Percentiles rank a stretch among this genome's conserved stretches.
phyloP scores from a whole-genome alignment of 2,329 filamentous ascomycete species.

The Colletotrichum incanum region DNA sequence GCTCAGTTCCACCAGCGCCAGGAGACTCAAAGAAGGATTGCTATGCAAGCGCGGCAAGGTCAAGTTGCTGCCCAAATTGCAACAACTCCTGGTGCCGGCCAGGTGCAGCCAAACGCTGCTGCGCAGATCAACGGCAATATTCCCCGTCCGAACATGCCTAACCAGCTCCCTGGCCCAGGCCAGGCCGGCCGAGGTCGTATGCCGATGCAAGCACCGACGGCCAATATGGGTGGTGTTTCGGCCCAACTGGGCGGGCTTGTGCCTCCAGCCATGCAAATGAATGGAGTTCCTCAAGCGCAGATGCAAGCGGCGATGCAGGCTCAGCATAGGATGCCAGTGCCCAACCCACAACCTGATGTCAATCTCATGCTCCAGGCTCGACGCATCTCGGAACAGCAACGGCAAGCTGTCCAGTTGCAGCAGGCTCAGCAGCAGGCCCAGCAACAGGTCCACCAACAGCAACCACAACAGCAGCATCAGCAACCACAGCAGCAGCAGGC shows the following conservation, averaged over 20 bases:
- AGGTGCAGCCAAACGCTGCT: conserved; percentile 48
- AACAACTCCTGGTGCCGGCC: conserved; percentile 53
- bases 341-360: conserved; percentile 65
- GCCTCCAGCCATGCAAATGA: conserved; percentile 70
- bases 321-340: conserved; percentile 73
- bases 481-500: conserved; percentile 63
- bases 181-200: conserved; percentile 66
- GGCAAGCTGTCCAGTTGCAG: conserved; percentile 66
- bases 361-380: conserved; percentile 75
- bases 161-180: conserved; percentile 61
- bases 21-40: conserved; percentile 67
- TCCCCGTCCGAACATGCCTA: conserved; percentile 60
- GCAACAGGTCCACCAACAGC: conserved; percentile 45
- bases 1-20: conserved; percentile 72
- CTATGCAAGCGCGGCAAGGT: conserved; percentile 62
- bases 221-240: conserved; percentile 64
- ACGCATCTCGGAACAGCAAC: conserved; percentile 77
- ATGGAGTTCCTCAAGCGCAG: conserved; percentile 78
- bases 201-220: conserved; percentile 68
- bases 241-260: conserved; percentile 68
- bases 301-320: conserved; percentile 72
- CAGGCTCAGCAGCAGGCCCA: conserved; percentile 53
- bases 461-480: conserved; percentile 71
- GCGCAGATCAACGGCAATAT: conserved; percentile 48
- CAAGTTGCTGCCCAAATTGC: conserved; percentile 62